Conservation (phyloP, 495 filamentous ascomycete genomes). For the Aspergillus coremiiformis region DNA sequence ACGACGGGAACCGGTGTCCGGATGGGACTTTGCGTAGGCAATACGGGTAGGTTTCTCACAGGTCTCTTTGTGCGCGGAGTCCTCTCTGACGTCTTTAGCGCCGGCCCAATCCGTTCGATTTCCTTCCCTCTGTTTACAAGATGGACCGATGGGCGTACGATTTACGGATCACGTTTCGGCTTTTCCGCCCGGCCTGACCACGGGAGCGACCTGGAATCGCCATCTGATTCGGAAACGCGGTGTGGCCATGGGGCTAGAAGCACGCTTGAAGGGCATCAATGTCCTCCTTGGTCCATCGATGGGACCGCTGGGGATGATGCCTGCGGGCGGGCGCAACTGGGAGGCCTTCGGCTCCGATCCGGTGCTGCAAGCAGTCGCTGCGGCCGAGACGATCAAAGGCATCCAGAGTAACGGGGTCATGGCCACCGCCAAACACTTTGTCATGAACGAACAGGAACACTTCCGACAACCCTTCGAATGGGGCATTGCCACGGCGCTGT, state of each 20-base stretch:
- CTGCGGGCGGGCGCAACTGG: constrained; percentile 86
- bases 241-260: constrained; percentile 59
- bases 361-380: constrained; percentile 61
- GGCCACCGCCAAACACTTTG: constrained; percentile 75
- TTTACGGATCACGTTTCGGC: constrained; percentile 71
- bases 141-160: constrained; percentile 77
- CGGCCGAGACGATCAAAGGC: constrained; percentile 61
- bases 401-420: constrained; percentile 77
- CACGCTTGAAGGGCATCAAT: constrained; percentile 64
- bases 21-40: constrained; percentile 87
- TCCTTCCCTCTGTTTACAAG: constrained; percentile 81
- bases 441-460: constrained; percentile 85
- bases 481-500: constrained; percentile 66
- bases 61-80: neutral
- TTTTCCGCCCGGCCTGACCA: constrained; percentile 77
- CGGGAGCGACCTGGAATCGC: constrained; percentile 82
- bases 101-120: constrained; percentile 65
- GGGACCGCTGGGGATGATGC: constrained; percentile 72
- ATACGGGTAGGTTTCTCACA: constrained; percentile 47
- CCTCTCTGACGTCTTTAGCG: constrained; percentile 26
- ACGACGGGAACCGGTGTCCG: constrained; percentile 90
- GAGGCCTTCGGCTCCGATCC: constrained; percentile 79
- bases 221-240: constrained; percentile 70
- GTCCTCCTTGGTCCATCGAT: constrained; percentile 70
- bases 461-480: constrained; percentile 70